These are phyloP conservation scores for Euphorbia tirucalli DNA, from an alignment of 345 rosid genomes.

Conservation along the genomic window DNA sequence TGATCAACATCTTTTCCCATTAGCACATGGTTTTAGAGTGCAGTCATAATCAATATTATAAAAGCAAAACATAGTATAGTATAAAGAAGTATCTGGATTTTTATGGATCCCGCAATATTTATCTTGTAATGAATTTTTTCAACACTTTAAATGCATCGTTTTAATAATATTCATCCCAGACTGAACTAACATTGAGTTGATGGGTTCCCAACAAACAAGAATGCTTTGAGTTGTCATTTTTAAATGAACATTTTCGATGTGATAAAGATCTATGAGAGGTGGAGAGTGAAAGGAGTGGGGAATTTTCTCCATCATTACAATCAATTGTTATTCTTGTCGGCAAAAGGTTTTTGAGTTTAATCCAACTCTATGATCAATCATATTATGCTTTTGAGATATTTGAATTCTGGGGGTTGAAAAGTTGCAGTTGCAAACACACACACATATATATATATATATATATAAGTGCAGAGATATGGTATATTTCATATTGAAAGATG, in stretches of 20 bases:
- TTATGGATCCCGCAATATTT: too few species aligned
- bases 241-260: not conserved
- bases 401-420: not conserved
- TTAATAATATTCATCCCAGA: too few species aligned
- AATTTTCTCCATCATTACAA: not conserved
- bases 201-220: not conserved
- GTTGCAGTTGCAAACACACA: slow-evolving; percentile 5
- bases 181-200: too few species aligned
- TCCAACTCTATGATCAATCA: not conserved
- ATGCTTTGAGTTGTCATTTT: slow-evolving; percentile 1
- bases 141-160: too few species aligned
- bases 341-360: slow-evolving; percentile 2
- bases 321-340: slow-evolving; percentile 16
- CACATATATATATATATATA: too few species aligned
- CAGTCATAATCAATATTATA: too few species aligned
- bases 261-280: too few species aligned
- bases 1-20: not conserved
- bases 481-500: too few species aligned
- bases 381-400: slow-evolving; percentile 1
- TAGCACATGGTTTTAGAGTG: not conserved
- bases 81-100: too few species aligned
- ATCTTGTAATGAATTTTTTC: too few species aligned
- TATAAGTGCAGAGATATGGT: too few species aligned
- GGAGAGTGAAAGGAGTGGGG: not conserved
- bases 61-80: too few species aligned